These are phyloP conservation scores for Alternaria postmessia DNA, from an alignment of 2,329 filamentous ascomycete species.

Conservation along the genomic window DNA sequence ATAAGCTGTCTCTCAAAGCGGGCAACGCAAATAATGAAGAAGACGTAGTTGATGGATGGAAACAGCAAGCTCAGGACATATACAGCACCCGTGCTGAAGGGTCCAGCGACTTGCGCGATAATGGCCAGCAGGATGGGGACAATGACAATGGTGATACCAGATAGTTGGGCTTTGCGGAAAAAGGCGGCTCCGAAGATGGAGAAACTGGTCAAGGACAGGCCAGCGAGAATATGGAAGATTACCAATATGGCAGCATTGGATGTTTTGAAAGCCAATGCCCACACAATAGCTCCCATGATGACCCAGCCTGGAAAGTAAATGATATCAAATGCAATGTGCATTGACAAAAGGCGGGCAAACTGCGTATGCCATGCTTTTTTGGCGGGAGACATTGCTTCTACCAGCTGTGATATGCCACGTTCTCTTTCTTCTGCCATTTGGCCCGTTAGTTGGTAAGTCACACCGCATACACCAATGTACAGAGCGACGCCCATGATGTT, in stretches of 20 bases:
- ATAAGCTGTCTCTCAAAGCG: conserved; percentile 73
- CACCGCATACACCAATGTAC: conserved; percentile 79
- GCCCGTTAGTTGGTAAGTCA: conserved; percentile 87
- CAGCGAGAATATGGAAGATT: conserved; percentile 75
- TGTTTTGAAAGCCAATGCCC: conserved; percentile 62
- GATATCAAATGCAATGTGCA: conserved; percentile 80
- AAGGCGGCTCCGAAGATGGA: conserved; percentile 83
- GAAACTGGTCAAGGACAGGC: conserved; percentile 79
- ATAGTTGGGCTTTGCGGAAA: conserved; percentile 87
- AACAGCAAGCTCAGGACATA: conserved; percentile 78
- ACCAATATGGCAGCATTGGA: conserved; percentile 56
- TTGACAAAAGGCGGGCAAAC: conserved; percentile 76
- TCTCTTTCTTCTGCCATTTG: conserved; percentile 87
- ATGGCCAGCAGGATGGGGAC: conserved; percentile 78
- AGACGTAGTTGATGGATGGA: conserved; percentile 86
- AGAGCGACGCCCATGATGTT: conserved; percentile 81
- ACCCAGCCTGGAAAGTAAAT: conserved; percentile 87
- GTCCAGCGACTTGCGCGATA: conserved; percentile 76
- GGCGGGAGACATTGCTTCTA: conserved; percentile 92
- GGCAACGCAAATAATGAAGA: conserved; percentile 79
- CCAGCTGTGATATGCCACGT: conserved; percentile 83
- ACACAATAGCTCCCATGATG: conserved; percentile 74
- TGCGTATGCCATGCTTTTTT: conserved; percentile 77
- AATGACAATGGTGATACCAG: conserved; percentile 81
- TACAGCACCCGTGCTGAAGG: conserved; percentile 69